phyloP scores from a whole-genome alignment of 306 rosid genomes.

The Canavalia ensiformis region DNA sequence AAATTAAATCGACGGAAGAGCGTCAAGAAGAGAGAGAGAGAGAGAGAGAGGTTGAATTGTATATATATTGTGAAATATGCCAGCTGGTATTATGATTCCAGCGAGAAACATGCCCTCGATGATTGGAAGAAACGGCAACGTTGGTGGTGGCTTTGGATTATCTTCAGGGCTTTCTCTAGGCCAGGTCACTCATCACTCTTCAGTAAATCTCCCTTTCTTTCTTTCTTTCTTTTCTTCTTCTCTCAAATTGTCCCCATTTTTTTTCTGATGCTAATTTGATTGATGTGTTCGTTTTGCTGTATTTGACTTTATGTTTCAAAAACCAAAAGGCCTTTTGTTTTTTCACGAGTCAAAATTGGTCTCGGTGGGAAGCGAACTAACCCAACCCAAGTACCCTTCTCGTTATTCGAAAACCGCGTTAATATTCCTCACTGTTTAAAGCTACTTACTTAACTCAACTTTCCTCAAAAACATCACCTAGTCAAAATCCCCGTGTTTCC shows the following conservation, averaged over 20 bases:
- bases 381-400: constrained; percentile 55
- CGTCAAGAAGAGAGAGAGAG: not conserved
- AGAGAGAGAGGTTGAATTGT: not conserved
- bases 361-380: constrained; percentile 7
- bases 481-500: constrained; percentile 44
- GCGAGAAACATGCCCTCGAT: constrained; percentile 76
- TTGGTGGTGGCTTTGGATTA: constrained; percentile 68
- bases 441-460: not conserved
- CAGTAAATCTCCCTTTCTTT: not conserved
- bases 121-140: constrained; percentile 70
- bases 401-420: constrained; percentile 60
- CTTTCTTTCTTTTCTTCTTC: not conserved
- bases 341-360: constrained; percentile 42
- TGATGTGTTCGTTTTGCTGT: constrained; percentile 12
- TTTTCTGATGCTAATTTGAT: constrained; percentile 37
- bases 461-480: constrained; percentile 40
- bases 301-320: constrained; percentile 42
- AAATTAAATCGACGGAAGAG: too few relatives aligned
- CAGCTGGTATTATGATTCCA: constrained; percentile 74
- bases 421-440: constrained; percentile 39
- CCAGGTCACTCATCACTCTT: constrained; percentile 66
- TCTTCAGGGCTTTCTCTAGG: constrained; percentile 75
- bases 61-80: constrained; percentile 55
- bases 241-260: not conserved
- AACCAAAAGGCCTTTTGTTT: not conserved